Percentiles rank a stretch among this genome's conserved stretches.
Evolutionary conservation across 2,329 filamentous ascomycete species (phyloP).

Genomic region (Davidsoniella virescens): DNA sequence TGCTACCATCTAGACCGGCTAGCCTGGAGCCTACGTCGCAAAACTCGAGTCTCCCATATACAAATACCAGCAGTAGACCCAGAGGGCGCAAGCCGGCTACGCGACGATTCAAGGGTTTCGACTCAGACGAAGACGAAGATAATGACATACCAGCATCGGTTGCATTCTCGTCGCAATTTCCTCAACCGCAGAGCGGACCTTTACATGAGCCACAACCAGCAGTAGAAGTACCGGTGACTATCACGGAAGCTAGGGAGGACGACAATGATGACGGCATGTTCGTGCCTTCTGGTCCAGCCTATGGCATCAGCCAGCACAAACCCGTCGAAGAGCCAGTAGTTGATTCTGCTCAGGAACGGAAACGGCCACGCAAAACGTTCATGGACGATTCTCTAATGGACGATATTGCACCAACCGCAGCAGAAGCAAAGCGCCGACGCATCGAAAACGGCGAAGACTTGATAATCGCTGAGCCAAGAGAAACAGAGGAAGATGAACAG

Average conservation of each 20-base stretch:
- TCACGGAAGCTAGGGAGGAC: slow-evolving; percentile 3
- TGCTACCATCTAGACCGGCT: neutral
- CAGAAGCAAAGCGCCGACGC: slow-evolving; percentile 63
- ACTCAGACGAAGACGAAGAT: slow-evolving; percentile 27
- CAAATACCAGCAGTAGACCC: slow-evolving; percentile 15
- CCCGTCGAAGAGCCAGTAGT: slow-evolving; percentile 15
- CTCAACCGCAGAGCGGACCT: too few species aligned
- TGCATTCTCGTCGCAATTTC: too few species aligned
- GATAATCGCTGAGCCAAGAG: slow-evolving; percentile 18
- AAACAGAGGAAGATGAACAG: slow-evolving; percentile 15
- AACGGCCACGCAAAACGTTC: slow-evolving; percentile 24
- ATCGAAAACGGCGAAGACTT: slow-evolving; percentile 41
- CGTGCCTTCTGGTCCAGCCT: slow-evolving; percentile 32
- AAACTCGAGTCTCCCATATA: neutral
- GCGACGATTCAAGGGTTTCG: slow-evolving; percentile 60
- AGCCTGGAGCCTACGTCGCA: neutral
- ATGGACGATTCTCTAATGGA: slow-evolving; percentile 43
- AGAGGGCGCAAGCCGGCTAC: slow-evolving; percentile 27
- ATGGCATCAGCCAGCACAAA: slow-evolving; percentile 14
- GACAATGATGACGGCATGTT: slow-evolving; percentile 34
- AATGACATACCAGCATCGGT: slow-evolving; percentile 11
- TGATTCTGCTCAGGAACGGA: slow-evolving; percentile 25
- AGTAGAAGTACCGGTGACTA: slow-evolving; percentile 4
- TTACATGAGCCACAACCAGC: slow-evolving; percentile 2
- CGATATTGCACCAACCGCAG: slow-evolving; percentile 57